phyloP scores from a whole-genome alignment of 148 eudicot genomes.

The Rhododendron simsii region DNA sequence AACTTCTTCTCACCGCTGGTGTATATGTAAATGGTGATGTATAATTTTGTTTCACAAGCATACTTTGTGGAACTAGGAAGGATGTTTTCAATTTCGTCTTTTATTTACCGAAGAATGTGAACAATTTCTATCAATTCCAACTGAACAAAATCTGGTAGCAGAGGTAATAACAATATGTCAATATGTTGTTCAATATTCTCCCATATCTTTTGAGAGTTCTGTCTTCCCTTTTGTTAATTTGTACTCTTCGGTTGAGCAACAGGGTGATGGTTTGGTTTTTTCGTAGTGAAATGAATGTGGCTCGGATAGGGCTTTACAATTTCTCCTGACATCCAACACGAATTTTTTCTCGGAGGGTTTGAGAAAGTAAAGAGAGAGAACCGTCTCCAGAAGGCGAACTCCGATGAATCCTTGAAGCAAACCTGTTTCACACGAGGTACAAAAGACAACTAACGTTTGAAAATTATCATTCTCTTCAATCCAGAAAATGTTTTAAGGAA shows the following conservation, averaged over 20 bases:
- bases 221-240: not conserved
- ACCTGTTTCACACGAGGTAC: no score
- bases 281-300: not conserved
- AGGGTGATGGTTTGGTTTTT: not conserved
- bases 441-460: no score
- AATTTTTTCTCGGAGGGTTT: not conserved
- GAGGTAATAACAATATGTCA: not conserved
- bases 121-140: not conserved
- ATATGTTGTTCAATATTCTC: not conserved
- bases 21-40: not conserved
- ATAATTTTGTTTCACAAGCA: not conserved
- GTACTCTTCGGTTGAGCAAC: not conserved
- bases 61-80: not conserved
- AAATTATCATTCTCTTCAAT: no score
- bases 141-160: not conserved
- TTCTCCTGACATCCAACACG: not conserved
- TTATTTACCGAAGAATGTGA: not conserved
- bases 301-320: no score
- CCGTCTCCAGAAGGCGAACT: no score
- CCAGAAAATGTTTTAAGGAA: not conserved
- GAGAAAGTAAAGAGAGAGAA: not conserved
- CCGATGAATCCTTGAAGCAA: no score
- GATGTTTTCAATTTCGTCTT: not conserved
- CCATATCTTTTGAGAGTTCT: not conserved
- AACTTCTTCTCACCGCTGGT: not conserved